Evolutionary conservation across 1,284 basidiomycete species (phyloP), one percentile per base, ranked within the genome.

Genomic region (Pterulicium gracile): DNA sequence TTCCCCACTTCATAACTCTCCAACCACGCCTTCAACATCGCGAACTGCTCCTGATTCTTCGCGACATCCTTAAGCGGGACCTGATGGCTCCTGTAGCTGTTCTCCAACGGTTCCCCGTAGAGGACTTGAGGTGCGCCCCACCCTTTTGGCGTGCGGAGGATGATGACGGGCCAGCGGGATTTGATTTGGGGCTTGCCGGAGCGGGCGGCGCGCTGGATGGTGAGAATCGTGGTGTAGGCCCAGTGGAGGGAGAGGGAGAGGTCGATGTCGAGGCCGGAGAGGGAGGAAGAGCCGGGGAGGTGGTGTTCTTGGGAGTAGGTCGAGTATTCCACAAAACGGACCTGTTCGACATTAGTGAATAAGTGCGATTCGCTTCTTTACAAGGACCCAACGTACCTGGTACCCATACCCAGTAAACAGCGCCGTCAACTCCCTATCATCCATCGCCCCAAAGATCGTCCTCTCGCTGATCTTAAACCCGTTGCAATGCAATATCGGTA

Each of bases 371-470:
- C n/a, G n/a, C n/a, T n/a, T n/a, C n/a, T n/a, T n/a, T n/a, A n/a
- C n/a, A n/a, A n/a, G n/a, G n/a, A n/a, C n/a, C n/a, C n/a, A n/a
- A n/a, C n/a, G n/a, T n/a, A n/a, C n/a, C n/a, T 91, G 82, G 60
- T 90, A 92, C n/a, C 89, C 88, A 58, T 90, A 89, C 2, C 87
- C 87, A 48, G 67, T 73, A 70, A 88, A 91, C 21, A 90, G 67
- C 0, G 80, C 67, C 14, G 67, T 69, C 17, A 91, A 62, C 58
- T 93, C 91, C 54, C 81, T 78, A 61, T 93, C 72, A 58, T 92
- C 89, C 87, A 93, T 91, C n/a, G 81, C 81, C 32, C 89, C 90
- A 51, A 81, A 84, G 51, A 95, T 84, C 15, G 91, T 93, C 22
- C 88, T 75, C 58, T 93, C 87, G 3, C 84, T 87, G 51, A 94